phyloP scores from a whole-genome alignment of 352 stramenopile species.

The Pythium utonaiense region DNA sequence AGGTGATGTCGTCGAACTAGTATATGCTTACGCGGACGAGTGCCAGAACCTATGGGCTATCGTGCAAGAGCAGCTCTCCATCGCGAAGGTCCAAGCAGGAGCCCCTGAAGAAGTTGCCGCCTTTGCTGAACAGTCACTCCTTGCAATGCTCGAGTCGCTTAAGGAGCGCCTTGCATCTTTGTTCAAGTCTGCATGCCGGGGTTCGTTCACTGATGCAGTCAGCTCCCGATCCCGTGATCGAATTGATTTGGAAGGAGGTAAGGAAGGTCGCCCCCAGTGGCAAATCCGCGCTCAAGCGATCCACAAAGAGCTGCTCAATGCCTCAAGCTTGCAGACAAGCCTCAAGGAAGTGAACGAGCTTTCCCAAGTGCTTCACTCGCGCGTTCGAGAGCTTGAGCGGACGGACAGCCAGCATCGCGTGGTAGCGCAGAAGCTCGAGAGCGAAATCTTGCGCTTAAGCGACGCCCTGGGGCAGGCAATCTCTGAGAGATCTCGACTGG shows the following conservation, averaged over 20 bases:
- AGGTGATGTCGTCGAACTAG: conserved; percentile 53
- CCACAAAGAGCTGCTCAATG: conserved; percentile 60
- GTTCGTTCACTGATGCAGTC: conserved; percentile 72
- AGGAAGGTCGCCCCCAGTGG: conserved; percentile 54
- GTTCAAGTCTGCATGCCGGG: conserved; percentile 76
- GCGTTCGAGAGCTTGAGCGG: conserved; percentile 72
- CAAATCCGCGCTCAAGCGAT: conserved; percentile 72
- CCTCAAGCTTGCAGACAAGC: conserved; percentile 51
- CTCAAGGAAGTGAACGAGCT: conserved; percentile 65
- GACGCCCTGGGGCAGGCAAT: conserved; percentile 31
- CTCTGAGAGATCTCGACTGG: conserved; percentile 47
- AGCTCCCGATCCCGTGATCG: conserved; percentile 35
- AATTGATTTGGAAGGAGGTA: conserved; percentile 10
- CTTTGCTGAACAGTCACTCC: conserved; percentile 46
- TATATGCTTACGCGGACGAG: conserved; percentile 51
- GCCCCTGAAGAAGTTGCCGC: conserved; percentile 33
- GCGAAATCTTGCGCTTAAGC: conserved; percentile 56
- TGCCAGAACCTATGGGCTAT: conserved; percentile 36
- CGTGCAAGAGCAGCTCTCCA: conserved; percentile 42
- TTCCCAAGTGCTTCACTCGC: conserved; percentile 57
- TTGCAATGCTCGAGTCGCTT: conserved; percentile 40
- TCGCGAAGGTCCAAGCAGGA: conserved; percentile 12
- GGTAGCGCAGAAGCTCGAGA: conserved; percentile 77
- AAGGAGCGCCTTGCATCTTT: conserved; percentile 62
- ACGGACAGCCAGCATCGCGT: conserved; percentile 74